Evolutionary conservation across 305 asterid species (phyloP).

Genomic region (Fraxinus baroniana): DNA sequence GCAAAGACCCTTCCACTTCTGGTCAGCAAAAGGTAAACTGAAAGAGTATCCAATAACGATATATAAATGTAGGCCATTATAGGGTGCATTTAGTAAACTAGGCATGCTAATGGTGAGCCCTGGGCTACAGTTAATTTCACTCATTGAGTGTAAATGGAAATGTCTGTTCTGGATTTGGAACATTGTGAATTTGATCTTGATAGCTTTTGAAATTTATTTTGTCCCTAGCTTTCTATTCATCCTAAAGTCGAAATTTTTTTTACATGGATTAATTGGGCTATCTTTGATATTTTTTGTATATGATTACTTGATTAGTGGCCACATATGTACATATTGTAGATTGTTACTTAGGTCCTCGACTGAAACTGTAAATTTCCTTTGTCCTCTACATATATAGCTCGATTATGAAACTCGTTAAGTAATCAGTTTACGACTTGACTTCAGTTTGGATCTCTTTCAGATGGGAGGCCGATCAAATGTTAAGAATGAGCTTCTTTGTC

Average conservation of each 20-base stretch:
- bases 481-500: conserved; percentile 73
- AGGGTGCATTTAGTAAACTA: neutral
- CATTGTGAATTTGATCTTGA: neutral
- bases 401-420: neutral
- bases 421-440: neutral
- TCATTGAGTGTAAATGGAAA: neutral
- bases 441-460: conserved; percentile 43
- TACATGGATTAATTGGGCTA: neutral
- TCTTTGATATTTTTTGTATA: neutral
- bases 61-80: neutral
- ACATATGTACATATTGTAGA: neutral
- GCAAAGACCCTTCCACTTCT: neutral
- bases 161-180: neutral
- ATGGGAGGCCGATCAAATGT: conserved; percentile 92
- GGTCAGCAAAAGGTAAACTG: neutral
- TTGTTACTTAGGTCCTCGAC: neutral
- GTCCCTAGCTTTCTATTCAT: neutral
- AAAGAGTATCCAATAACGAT: neutral
- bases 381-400: neutral
- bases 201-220: neutral
- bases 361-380: neutral
- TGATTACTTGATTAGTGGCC: neutral
- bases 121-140: neutral
- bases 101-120: neutral
- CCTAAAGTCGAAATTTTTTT: neutral